Percentiles rank a stretch among this genome's conserved stretches.
Evolutionary conservation across 192 early-diverging fungal species (phyloP).

Genomic region (Backusella parvicylindrica): DNA sequence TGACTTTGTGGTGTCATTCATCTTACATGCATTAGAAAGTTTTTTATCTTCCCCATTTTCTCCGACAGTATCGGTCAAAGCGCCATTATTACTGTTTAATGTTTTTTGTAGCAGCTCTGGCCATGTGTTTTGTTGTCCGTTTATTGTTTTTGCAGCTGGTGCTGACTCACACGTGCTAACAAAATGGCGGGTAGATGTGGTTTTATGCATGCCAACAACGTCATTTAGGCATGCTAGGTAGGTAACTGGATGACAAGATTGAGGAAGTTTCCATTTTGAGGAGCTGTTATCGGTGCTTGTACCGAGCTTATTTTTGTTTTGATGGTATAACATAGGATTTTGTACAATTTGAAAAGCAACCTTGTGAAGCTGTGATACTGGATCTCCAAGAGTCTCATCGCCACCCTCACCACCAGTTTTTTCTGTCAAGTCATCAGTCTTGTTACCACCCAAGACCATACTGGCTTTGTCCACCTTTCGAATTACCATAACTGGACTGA

Average conservation of each 20-base stretch:
- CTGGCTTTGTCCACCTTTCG: slow-evolving; percentile 81
- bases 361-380: slow-evolving; percentile 88
- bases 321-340: slow-evolving; percentile 10
- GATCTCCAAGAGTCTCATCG: slow-evolving; percentile 66
- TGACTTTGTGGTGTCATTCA: background rate
- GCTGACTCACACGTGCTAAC: background rate
- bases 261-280: slow-evolving; percentile 26
- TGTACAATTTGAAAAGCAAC: slow-evolving; percentile 78
- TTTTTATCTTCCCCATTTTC: slow-evolving; percentile 6
- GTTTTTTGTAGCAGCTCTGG: background rate
- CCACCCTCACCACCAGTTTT: slow-evolving; percentile 36
- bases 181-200: slow-evolving; percentile 43
- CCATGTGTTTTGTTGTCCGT: slow-evolving; percentile 1
- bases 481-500: slow-evolving; percentile 77
- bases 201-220: slow-evolving; percentile 66
- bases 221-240: slow-evolving; percentile 74
- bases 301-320: background rate
- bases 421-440: slow-evolving; percentile 6
- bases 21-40: slow-evolving; percentile 5
- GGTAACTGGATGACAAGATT: slow-evolving; percentile 36
- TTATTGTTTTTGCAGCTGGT: background rate
- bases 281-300: background rate
- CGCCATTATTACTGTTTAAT: slow-evolving; percentile 8
- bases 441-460: slow-evolving; percentile 62
- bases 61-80: background rate